Percentiles rank a stretch among this genome's conserved stretches.
Evolutionary conservation across 2,329 filamentous ascomycete genomes (phyloP).

Genomic region (Colletotrichum lindemuthianum): DNA sequence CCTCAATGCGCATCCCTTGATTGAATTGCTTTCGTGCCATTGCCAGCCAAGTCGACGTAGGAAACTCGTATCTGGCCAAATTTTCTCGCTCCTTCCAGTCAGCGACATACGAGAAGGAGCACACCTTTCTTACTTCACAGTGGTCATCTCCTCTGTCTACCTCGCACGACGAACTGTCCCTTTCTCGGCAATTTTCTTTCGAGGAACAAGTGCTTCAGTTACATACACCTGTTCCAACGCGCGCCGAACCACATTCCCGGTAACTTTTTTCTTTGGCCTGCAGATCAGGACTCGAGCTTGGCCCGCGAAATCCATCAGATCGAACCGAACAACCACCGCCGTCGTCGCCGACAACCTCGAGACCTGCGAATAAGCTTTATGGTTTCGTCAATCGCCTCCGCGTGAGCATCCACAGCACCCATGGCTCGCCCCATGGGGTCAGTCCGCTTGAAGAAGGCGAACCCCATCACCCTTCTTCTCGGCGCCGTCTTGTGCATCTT

Average conservation of each 20-base stretch:
- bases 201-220: too few relatives aligned
- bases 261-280: not conserved
- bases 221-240: slow-evolving; percentile 1
- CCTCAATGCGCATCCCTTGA: slow-evolving; percentile 34
- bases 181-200: too few relatives aligned
- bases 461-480: slow-evolving; percentile 78
- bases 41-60: slow-evolving; percentile 13
- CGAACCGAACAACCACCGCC: slow-evolving; percentile 19
- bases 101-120: slow-evolving; percentile 28
- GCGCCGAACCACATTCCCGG: slow-evolving; percentile 10
- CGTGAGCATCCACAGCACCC: slow-evolving; percentile 39
- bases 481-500: slow-evolving; percentile 78
- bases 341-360: slow-evolving; percentile 14
- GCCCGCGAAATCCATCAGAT: not conserved
- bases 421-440: slow-evolving; percentile 70
- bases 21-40: slow-evolving; percentile 8
- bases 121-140: slow-evolving; percentile 1
- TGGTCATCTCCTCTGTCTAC: slow-evolving; percentile 14
- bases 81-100: slow-evolving; percentile 26
- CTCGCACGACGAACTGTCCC: not conserved
- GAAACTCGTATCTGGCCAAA: slow-evolving; percentile 35
- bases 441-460: slow-evolving; percentile 82
- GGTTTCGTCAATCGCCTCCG: slow-evolving; percentile 37
- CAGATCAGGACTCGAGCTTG: not conserved
- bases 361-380: slow-evolving; percentile 26